phyloP scores from a whole-genome alignment of 2,329 filamentous ascomycete species.

The Cercospora beticola region DNA sequence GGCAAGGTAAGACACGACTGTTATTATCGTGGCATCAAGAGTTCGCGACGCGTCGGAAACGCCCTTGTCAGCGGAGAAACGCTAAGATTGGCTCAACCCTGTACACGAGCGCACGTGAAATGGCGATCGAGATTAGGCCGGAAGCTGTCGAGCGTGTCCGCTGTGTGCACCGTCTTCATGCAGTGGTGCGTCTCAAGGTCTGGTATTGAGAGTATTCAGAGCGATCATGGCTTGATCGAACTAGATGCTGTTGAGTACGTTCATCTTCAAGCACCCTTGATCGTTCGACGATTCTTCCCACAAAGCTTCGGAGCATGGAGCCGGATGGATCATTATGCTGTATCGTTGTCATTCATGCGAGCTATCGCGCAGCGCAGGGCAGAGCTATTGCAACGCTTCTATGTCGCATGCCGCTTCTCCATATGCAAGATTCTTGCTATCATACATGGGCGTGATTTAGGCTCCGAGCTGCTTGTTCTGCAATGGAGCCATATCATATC shows the following conservation, averaged over 20 bases:
- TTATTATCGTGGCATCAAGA: not conserved
- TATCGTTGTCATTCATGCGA: conserved; percentile 22
- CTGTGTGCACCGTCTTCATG: not conserved
- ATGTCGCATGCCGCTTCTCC: conserved; percentile 7
- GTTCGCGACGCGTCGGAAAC: not conserved
- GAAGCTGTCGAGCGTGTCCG: not conserved
- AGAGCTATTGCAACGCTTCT: not conserved
- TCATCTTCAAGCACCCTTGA: not conserved
- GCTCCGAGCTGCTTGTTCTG: not conserved
- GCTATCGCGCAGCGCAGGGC: conserved; percentile 12
- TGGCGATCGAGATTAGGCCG: not conserved
- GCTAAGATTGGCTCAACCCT: not conserved
- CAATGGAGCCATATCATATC: not conserved
- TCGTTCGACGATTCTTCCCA: not conserved
- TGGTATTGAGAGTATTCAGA: not conserved
- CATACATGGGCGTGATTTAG: conserved; percentile 20
- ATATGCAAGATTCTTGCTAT: conserved; percentile 22
- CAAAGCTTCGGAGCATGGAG: not conserved
- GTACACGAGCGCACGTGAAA: not conserved
- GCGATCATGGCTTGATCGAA: not conserved
- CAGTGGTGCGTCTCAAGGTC: not conserved
- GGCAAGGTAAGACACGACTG: not conserved
- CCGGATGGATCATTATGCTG: not conserved
- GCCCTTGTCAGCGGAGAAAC: not conserved
- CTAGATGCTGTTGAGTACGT: not conserved